Base-by-base conservation (phyloP, 179 eudicot species). In the Patellifolia procumbens region DNA sequence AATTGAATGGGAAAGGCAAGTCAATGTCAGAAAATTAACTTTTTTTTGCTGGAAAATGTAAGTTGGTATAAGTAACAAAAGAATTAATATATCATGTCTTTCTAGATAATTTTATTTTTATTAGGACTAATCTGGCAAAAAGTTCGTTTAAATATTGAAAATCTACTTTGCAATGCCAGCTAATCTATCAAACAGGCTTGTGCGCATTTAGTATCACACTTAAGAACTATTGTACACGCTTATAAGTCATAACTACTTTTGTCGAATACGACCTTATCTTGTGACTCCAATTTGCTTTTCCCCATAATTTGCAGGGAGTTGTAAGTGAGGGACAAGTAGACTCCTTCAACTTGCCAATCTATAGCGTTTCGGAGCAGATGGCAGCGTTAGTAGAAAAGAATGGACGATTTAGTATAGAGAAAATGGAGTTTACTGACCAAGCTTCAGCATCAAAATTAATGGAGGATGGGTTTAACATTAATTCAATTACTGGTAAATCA, bases 321-420 rank as follows among this genome's bases (percentile, higher is more conserved):
- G 16, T 84, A 2, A 73, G 69, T 11, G 75, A 78, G 73, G 80
- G 35, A 19, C 72, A 81, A n/a, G 13, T 84, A 39, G 78, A 78
- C 69, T 70, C 86, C 24, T 84, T 84, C 75, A 81, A 84, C 13
- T 66, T 84, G 43, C 86, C 86, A 4, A 68, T 77, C 65, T 84
- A 78, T 37, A 68, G 73, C 8, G 75, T 81, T 70, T 53, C 74
- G 59, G 32, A 55, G 59, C 84, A 84, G 56, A 72, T 81, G 35
- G 60, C 67, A 69, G 52, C 59, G 3, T 22, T 81, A 31, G 82
- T 84, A 63, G 64, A 74, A 37, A 72, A 61, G 24, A 76, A 84
- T 12, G 80, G 86, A n/a, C 79, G 73, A 6, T 81, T 84, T 34
- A 28, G 71, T 49, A 45, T 67, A 20, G 71, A 19, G 53, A 67